Percentiles rank a stretch among this genome's conserved stretches.
Evolutionary conservation across 345 rosid species (phyloP).

Genomic region (Geranium rotundifolium): DNA sequence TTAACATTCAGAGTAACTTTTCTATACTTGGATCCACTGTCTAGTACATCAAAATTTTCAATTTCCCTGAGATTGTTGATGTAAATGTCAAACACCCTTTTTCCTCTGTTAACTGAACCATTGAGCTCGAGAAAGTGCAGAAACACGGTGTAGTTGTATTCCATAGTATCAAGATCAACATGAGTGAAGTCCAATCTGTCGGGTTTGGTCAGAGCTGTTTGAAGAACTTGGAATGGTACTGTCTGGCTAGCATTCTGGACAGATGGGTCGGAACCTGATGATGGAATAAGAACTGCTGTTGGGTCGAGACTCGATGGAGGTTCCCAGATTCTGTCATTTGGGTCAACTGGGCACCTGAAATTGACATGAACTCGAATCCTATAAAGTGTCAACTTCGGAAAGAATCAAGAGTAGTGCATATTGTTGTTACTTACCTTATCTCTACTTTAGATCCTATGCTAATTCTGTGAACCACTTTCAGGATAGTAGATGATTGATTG

Average conservation of each 20-base stretch:
- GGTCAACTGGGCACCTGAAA: conserved; percentile 45
- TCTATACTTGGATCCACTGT: conserved; percentile 24
- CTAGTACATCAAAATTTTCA: conserved; percentile 30
- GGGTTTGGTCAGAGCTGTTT: conserved; percentile 26
- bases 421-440: conserved; percentile 25
- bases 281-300: conserved; percentile 4
- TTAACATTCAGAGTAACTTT: conserved; percentile 21
- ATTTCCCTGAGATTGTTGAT: conserved; percentile 22
- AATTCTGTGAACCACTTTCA: conserved; percentile 34
- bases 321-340: conserved; percentile 49
- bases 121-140: conserved; percentile 57
- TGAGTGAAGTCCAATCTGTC: conserved; percentile 28
- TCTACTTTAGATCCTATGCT: conserved; percentile 25
- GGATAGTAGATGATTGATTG: conserved; percentile 17
- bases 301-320: conserved; percentile 15
- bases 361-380: not conserved
- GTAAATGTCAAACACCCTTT: conserved; percentile 43
- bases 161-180: conserved; percentile 15
- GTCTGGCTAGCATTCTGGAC: conserved; percentile 4
- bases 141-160: conserved; percentile 32
- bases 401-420: not conserved
- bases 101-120: conserved; percentile 19
- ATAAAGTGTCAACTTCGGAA: not conserved
- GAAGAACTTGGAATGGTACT: conserved; percentile 41
- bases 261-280: not conserved